Evolutionary conservation across 176 grass and related monocot species (phyloP).

Genomic region (Luzula sylvatica): DNA sequence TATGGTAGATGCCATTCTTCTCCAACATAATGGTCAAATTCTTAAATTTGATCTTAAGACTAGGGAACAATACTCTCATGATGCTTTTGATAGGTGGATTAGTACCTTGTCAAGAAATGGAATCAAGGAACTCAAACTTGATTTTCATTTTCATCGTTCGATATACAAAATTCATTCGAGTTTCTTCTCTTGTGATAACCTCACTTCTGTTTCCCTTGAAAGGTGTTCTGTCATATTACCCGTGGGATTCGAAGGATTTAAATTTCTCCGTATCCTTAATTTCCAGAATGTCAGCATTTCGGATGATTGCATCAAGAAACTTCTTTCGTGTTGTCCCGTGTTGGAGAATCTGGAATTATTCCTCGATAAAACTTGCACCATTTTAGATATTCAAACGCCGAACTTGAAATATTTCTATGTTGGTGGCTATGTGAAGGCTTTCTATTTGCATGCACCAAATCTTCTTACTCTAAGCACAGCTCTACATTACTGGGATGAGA

Average conservation of each 20-base stretch:
- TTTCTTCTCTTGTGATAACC: background rate
- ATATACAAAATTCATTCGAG: background rate
- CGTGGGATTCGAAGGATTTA: background rate
- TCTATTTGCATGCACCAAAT: background rate
- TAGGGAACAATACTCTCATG: background rate
- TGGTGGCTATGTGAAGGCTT: background rate
- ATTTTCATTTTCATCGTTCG: background rate
- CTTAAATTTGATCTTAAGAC: background rate
- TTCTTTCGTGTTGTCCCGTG: background rate
- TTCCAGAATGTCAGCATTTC: background rate
- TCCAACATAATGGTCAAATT: background rate
- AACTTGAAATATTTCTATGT: background rate
- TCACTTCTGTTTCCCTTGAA: background rate
- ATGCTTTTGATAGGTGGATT: constrained; percentile 1
- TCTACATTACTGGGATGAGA: background rate
- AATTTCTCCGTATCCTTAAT: background rate
- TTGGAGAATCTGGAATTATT: background rate
- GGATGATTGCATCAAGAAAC: background rate
- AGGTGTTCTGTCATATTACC: background rate
- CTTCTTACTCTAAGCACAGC: background rate
- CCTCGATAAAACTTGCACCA: background rate
- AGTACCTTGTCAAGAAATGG: background rate
- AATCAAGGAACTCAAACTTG: background rate
- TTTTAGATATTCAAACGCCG: background rate
- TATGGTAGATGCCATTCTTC: background rate